Evolutionary conservation across 208 protist genomes (phyloP).

Genomic region (Trypanosoma cruzi): DNA sequence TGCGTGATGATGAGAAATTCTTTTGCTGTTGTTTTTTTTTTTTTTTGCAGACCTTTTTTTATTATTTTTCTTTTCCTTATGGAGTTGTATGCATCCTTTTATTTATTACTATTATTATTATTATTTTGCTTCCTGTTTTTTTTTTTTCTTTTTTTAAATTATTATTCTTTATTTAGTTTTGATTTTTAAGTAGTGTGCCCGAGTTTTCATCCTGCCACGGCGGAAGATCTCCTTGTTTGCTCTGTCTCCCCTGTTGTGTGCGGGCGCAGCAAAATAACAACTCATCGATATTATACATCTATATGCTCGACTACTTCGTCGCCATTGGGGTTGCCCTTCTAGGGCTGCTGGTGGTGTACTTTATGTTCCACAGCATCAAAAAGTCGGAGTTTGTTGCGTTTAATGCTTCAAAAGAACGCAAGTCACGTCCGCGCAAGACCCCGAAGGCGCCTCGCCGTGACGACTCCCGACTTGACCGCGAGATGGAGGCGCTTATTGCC

Average conservation of each 20-base stretch:
- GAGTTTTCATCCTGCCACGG: not conserved
- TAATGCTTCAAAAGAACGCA: slow-evolving; percentile 16
- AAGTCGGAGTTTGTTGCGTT: slow-evolving; percentile 32
- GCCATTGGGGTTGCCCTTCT: slow-evolving; percentile 58
- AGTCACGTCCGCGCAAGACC: slow-evolving; percentile 40
- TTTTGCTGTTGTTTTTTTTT: too few relatives aligned
- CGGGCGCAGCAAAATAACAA: not conserved
- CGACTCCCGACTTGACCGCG: slow-evolving; percentile 56
- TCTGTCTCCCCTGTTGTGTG: slow-evolving; percentile 2
- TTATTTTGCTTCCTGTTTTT: too few relatives aligned
- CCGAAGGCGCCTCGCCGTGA: slow-evolving; percentile 27
- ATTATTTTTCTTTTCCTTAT: too few relatives aligned
- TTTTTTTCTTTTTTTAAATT: slow-evolving; percentile 11
- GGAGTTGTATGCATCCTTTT: too few relatives aligned
- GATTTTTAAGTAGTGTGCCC: not conserved
- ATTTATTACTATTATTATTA: too few relatives aligned
- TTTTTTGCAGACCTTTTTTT: too few relatives aligned
- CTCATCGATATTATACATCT: not conserved
- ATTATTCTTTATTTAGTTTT: not conserved
- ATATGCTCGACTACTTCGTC: slow-evolving; percentile 74
- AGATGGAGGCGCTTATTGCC: slow-evolving; percentile 69
- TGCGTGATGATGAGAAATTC: not conserved
- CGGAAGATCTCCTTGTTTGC: not conserved
- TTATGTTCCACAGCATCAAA: slow-evolving; percentile 69
- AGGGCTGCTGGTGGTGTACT: slow-evolving; percentile 64